Percentiles rank a stretch among this genome's conserved stretches.
Conservation (phyloP, 192 early-diverging fungal species). For the Globomyces pollinis-pini region DNA sequence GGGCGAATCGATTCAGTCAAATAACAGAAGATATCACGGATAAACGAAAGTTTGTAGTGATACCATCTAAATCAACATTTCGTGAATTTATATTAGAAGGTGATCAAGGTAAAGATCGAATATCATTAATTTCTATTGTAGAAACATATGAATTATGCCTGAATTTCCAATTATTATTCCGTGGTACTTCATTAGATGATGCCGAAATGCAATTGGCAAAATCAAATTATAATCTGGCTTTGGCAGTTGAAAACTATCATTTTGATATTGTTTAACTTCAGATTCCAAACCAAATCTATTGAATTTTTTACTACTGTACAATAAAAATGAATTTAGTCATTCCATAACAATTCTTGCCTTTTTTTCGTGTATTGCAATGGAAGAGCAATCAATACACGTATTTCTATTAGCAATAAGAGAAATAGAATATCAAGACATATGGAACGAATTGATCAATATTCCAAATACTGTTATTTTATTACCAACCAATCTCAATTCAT, state of each 20-base stretch:
- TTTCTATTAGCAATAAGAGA: too few relatives aligned
- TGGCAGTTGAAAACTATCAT: constrained; percentile 8
- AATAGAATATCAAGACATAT: too few relatives aligned
- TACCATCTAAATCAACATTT: constrained; percentile 13
- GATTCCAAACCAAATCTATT: too few relatives aligned
- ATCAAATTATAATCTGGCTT: not conserved
- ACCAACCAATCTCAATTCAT: too few relatives aligned
- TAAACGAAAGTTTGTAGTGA: constrained; percentile 10
- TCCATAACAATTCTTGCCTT: too few relatives aligned
- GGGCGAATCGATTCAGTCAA: not conserved
- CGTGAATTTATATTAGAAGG: constrained; percentile 4
- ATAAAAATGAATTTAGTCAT: too few relatives aligned
- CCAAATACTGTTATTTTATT: too few relatives aligned
- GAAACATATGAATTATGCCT: not conserved
- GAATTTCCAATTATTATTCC: constrained; percentile 9
- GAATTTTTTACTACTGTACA: too few relatives aligned
- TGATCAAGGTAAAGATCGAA: constrained; percentile 10
- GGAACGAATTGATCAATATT: too few relatives aligned
- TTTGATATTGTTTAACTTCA: too few relatives aligned
- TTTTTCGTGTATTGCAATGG: too few relatives aligned
- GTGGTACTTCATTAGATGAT: not conserved
- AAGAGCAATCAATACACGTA: too few relatives aligned
- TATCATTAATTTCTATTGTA: not conserved
- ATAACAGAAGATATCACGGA: constrained; percentile 2
- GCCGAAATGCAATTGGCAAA: constrained; percentile 6